phyloP scores from a whole-genome alignment of 2,329 filamentous ascomycete genomes.

The Fusarium bactridioides region DNA sequence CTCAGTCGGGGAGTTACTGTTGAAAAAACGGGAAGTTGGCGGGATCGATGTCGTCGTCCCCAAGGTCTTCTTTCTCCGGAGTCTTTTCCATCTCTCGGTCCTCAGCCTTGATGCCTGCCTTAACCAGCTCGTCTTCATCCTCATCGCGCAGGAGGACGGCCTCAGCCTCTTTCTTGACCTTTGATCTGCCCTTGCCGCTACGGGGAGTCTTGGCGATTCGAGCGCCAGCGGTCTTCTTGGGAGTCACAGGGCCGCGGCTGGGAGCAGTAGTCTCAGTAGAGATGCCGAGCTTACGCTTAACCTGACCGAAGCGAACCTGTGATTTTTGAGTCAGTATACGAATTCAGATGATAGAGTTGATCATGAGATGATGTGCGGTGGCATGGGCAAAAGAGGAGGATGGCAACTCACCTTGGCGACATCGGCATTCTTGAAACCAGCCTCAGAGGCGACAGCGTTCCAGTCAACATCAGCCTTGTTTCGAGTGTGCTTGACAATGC shows the following conservation, averaged over 20 bases:
- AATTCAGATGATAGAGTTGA: not conserved
- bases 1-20: not conserved
- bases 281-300: conserved; percentile 57
- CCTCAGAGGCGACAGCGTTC: conserved; percentile 53
- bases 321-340: not conserved
- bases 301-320: conserved; percentile 58
- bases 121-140: conserved; percentile 26
- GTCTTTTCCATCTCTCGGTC: conserved; percentile 30
- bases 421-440: conserved; percentile 55
- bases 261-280: conserved; percentile 36
- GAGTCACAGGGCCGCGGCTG: conserved; percentile 8
- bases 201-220: conserved; percentile 47
- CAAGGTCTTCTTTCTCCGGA: conserved; percentile 17
- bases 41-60: not conserved
- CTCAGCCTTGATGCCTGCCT: conserved; percentile 28
- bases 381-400: not conserved
- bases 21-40: conserved; percentile 19
- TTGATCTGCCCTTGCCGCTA: conserved; percentile 28
- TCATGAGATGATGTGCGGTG: not conserved
- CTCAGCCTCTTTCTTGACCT: conserved; percentile 37
- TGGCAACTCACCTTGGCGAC: conserved; percentile 52
- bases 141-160: conserved; percentile 4
- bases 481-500: conserved; percentile 53
- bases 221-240: conserved; percentile 37
- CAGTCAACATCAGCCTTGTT: conserved; percentile 58